Base-by-base conservation (phyloP, 106 monocot species). In the Gastrodia elata region DNA sequence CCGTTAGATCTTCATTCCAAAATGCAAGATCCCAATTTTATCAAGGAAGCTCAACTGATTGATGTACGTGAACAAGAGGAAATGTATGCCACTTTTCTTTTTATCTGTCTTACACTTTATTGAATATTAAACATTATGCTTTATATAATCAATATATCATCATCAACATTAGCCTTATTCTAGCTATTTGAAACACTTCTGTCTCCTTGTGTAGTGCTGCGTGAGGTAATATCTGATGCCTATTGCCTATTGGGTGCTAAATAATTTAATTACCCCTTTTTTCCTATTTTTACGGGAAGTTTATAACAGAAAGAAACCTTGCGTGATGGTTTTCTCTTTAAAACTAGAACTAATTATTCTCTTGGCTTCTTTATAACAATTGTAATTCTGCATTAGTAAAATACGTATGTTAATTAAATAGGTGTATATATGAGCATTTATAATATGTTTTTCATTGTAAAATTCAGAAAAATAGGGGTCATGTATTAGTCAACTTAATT, bases 41-140 rank as follows among this genome's bases (percentile, higher is more conserved):
- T 93, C 71, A 81, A 98, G 41, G 93, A 91, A 82, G 90, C 86
- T 74, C 93, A 98, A 65, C 79, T 98, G 79, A 98, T 98, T 32
- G 93, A 93, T 87, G 97, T 98, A 38, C 82, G 91, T 74, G 97
- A 98, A 82, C 93, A 92, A 65, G 90, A 93, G 38, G 93, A 98
- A 98, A 83, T 98, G 93, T 97, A 86, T 72, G 89, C 11, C 40
- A 16, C 20, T 6, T 83, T 38, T 61, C 72, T 68, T 33, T 64
- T 71, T n/a, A 57, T 49, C 5, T 36, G 8, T 70, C 13, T 70
- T 46, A 65, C 11, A 33, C 61, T 36, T 37, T 36, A 6, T 18
- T 67, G 32, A 28, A 61, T 28, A 1, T 16, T 9, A 59, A 59
- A 59, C 2, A 59, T 30, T 30, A 59, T 59, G 59, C 11, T 59